A percentile compares a stretch with the other conserved stretches of the same genome.
Evolutionary conservation across 768 basidiomycete genomes (phyloP).

Genomic region (Asterophora lycoperdoides): DNA sequence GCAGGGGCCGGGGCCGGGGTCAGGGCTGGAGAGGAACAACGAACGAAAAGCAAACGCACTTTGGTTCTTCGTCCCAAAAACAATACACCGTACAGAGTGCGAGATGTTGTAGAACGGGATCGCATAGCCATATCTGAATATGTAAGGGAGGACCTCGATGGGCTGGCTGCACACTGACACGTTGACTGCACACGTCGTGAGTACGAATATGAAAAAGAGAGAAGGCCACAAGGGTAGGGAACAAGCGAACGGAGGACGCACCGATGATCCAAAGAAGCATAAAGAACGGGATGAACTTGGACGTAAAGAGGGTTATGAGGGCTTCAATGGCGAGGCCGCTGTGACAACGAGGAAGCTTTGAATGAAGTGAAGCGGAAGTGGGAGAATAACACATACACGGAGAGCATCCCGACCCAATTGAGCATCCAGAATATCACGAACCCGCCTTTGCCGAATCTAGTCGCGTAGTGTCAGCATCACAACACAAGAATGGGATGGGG

Average conservation of each 20-base stretch:
- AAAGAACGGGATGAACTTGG: constrained; percentile 57
- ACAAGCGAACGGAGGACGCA: constrained; percentile 26
- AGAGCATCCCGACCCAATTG: neutral
- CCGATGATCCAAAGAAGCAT: constrained; percentile 68
- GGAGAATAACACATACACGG: too few species aligned
- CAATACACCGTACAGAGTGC: constrained; percentile 51
- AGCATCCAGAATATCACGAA: neutral
- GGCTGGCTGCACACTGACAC: constrained; percentile 60
- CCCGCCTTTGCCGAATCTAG: neutral
- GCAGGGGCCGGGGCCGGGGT: too few species aligned
- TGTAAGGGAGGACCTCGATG: constrained; percentile 48
- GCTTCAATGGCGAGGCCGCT: constrained; percentile 65
- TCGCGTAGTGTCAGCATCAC: too few species aligned
- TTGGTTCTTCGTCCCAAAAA: constrained; percentile 59
- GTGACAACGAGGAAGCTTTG: too few species aligned
- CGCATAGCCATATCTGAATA: constrained; percentile 67
- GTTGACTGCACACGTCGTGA: constrained; percentile 36
- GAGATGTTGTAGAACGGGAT: constrained; percentile 72
- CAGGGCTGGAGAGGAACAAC: too few species aligned
- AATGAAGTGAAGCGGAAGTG: too few species aligned
- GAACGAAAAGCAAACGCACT: neutral
- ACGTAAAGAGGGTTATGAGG: constrained; percentile 55
- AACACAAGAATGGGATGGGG: too few species aligned
- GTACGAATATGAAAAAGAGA: neutral
- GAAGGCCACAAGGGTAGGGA: too few species aligned